Percentiles rank a stretch among this genome's conserved stretches.
These are phyloP conservation scores for Penicillium cinerascens DNA, from an alignment of 495 filamentous ascomycete species.

Conservation along the genomic window DNA sequence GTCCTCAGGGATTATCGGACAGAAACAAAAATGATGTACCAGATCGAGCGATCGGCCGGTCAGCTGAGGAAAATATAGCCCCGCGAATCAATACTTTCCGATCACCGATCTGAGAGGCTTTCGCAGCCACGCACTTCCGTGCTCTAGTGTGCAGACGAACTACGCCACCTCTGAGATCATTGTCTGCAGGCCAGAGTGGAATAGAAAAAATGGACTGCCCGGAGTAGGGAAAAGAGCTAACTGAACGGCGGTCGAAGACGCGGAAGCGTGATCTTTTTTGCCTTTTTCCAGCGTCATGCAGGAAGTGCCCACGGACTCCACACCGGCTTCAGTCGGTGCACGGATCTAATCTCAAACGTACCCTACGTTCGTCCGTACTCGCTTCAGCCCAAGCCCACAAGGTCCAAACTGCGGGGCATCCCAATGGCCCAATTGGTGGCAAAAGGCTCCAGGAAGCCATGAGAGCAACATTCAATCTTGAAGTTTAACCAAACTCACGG, in stretches of 20 bases:
- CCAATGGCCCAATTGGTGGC: constrained; percentile 1
- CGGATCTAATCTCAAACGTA: constrained; percentile 16
- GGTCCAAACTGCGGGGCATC: neutral
- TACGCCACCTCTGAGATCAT: constrained; percentile 12
- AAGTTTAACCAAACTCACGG: constrained; percentile 18
- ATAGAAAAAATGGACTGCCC: too few species aligned
- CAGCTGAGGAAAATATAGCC: neutral
- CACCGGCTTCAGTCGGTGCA: constrained; percentile 11
- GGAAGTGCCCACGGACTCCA: neutral
- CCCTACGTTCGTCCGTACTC: too few species aligned
- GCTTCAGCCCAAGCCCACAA: neutral
- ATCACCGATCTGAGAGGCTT: constrained; percentile 7
- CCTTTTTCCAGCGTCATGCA: neutral
- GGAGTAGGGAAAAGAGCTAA: too few species aligned
- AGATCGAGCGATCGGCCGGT: constrained; percentile 9
- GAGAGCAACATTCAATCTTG: constrained; percentile 20
- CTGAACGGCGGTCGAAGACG: neutral
- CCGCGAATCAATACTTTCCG: neutral
- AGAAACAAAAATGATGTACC: neutral
- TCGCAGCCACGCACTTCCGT: constrained; percentile 5
- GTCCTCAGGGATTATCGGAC: neutral
- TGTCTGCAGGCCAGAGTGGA: neutral
- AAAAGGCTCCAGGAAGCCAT: neutral
- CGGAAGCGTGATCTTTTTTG: neutral
- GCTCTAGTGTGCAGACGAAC: neutral